phyloP scores from a whole-genome alignment of 208 protist species.

The Zelonia costaricensis region DNA sequence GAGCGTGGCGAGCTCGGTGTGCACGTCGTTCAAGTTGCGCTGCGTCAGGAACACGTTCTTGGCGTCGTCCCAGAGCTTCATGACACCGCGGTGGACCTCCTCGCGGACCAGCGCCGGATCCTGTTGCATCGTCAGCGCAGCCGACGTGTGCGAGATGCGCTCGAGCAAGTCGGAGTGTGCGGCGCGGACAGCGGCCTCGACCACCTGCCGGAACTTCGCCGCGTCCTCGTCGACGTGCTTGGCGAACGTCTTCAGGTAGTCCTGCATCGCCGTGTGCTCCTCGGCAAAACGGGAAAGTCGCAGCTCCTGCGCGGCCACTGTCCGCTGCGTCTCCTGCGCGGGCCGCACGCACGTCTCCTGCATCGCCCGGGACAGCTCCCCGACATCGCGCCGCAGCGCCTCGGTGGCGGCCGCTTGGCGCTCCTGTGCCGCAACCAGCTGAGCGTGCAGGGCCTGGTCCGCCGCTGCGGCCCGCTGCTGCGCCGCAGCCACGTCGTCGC shows the following conservation, averaged over 20 bases:
- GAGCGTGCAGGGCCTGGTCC: constrained; percentile 41
- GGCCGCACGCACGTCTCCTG: constrained; percentile 47
- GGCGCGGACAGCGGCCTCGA: constrained; percentile 66
- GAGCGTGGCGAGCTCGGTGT: constrained; percentile 57
- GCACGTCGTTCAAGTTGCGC: constrained; percentile 45
- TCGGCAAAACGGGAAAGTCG: constrained; percentile 28
- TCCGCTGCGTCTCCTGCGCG: constrained; percentile 37
- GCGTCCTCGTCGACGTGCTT: constrained; percentile 55
- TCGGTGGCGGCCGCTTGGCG: constrained; percentile 28
- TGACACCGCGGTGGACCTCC: constrained; percentile 62
- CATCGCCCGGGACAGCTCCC: constrained; percentile 17
- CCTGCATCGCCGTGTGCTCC: constrained; percentile 43
- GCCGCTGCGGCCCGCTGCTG: constrained; percentile 30
- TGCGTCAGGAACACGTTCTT: constrained; percentile 57
- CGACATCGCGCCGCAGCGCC: constrained; percentile 31
- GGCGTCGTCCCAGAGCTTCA: constrained; percentile 69
- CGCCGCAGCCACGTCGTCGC: constrained; percentile 26
- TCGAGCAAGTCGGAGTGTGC: constrained; percentile 80
- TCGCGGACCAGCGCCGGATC: constrained; percentile 53
- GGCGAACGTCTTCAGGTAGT: constrained; percentile 50
- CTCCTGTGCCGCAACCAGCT: constrained; percentile 39
- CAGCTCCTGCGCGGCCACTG: constrained; percentile 31
- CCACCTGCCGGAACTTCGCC: constrained; percentile 48
- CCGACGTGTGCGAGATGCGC: constrained; percentile 54
- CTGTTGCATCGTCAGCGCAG: constrained; percentile 32